Evolutionary conservation across 208 protist species (phyloP).

Genomic region (Naegleria fowleri): DNA sequence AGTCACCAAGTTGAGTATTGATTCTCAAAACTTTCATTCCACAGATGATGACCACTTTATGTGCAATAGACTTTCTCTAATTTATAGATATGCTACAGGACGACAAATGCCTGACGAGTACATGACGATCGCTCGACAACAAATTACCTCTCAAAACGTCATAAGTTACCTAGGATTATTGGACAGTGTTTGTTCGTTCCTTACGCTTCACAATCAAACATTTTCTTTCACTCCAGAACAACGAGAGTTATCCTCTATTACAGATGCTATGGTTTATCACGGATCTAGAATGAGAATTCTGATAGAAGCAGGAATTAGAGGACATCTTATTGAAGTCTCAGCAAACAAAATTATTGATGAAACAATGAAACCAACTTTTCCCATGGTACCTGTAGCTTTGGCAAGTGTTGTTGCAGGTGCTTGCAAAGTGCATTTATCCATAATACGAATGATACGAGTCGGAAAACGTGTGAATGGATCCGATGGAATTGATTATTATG

Average conservation of each 20-base stretch:
- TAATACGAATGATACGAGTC: neutral
- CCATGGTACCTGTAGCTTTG: neutral
- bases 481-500: neutral
- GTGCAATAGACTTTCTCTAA: neutral
- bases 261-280: neutral
- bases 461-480: neutral
- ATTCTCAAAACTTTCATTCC: neutral
- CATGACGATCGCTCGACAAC: neutral
- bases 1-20: neutral
- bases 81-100: neutral
- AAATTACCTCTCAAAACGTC: neutral
- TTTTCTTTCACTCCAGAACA: neutral
- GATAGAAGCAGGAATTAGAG: neutral
- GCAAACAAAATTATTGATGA: neutral
- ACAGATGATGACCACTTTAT: neutral
- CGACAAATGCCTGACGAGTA: neutral
- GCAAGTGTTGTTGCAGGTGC: neutral
- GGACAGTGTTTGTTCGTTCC: neutral
- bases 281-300: neutral
- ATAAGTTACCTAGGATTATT: neutral
- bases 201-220: neutral
- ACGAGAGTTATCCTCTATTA: neutral
- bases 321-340: neutral
- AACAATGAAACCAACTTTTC: neutral
- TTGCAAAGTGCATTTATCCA: neutral